Evolutionary conservation across 495 filamentous ascomycete species (phyloP), one percentile per base, ranked within the genome.

Genomic region (Thermothielavioides terrestris): DNA sequence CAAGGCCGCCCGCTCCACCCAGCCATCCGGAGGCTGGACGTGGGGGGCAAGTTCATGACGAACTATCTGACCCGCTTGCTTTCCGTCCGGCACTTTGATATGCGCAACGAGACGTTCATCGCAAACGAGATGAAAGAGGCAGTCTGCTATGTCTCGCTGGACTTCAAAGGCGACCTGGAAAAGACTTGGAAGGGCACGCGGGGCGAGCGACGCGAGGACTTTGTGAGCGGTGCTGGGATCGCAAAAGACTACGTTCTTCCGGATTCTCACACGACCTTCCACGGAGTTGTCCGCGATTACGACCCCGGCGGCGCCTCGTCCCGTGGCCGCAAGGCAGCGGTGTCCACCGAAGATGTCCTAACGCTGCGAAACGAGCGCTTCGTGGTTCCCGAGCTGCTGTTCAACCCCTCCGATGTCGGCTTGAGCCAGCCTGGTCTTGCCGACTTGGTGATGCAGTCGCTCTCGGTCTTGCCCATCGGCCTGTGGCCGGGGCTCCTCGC

Each of bases 51-150:
- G 63, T 77, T 92, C 27, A 70, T 99, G 47, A 96, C 92, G n/a
- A 97, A 96, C 65, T 85, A 89, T 59, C 77, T 99, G 20, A 91
- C 94, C 53, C 83, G 92, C 45, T 74, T 95, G 22, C 79, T 95
- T 18, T 96, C 92, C 7, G 77, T 91, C 46, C 80, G 91, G 26
- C 87, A 95, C 55, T 94, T 89, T 64, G 90, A 95, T 64, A 89
- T 97, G 84, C 79, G 89, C 53, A 88, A 94, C 59, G 92, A 99
- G 56, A 81, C 83, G 14, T 81, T 92, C 60, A 78, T 97, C 17
- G 90, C 95, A 63, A 95, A 94, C 57, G 85, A 95, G 62, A 87
- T 96, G 65, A 99, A 97, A 59, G 94, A 99, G 68, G 75, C 83
- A 0, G 82, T 83, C 25, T 95, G 88, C 60, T 97, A 84, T 56